phyloP scores from a whole-genome alignment of 2,329 filamentous ascomycete genomes.

The Nemania serpens region DNA sequence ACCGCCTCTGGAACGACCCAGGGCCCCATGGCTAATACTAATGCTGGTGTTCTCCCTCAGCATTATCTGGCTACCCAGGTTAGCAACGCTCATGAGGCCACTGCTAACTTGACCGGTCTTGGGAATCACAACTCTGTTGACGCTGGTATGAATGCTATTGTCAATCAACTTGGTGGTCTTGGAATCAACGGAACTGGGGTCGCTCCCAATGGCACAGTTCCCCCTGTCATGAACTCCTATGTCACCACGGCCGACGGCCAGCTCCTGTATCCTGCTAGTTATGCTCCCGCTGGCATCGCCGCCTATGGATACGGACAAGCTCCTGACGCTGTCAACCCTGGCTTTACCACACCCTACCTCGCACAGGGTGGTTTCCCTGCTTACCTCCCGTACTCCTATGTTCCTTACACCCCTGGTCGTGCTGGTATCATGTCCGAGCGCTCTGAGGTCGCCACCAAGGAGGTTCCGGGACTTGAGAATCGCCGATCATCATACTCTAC shows the following conservation, averaged over 20 bases:
- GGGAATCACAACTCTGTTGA: conserved; percentile 32
- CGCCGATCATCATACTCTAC: conserved; percentile 71
- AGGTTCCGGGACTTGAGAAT: conserved; percentile 67
- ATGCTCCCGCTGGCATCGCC: conserved; percentile 31
- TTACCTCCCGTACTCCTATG: conserved; percentile 45
- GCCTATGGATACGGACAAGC: conserved; percentile 35
- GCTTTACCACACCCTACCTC: conserved; percentile 43
- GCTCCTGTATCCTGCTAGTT: conserved; percentile 33
- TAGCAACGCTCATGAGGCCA: conserved; percentile 29
- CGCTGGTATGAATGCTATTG: conserved; percentile 36
- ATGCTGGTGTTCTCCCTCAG: conserved; percentile 26
- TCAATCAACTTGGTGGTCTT: conserved; percentile 42
- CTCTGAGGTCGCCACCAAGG: conserved; percentile 52
- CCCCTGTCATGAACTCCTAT: conserved; percentile 40
- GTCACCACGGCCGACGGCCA: conserved; percentile 43
- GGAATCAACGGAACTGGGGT: conserved; percentile 41
- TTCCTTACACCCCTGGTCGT: conserved; percentile 61
- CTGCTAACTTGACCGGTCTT: conserved; percentile 27
- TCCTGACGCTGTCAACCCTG: conserved; percentile 30
- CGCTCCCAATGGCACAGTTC: conserved; percentile 34
- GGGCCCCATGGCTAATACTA: conserved; percentile 29
- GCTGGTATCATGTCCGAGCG: conserved; percentile 51
- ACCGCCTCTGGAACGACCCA: conserved; percentile 31
- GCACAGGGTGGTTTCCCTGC: conserved; percentile 45
- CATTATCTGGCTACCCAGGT: conserved; percentile 35